A percentile compares a stretch with the other conserved stretches of the same genome.
These are phyloP conservation scores for Oryza rufipogon DNA, from an alignment of 176 grass and related monocot genomes.

Conservation along the genomic window DNA sequence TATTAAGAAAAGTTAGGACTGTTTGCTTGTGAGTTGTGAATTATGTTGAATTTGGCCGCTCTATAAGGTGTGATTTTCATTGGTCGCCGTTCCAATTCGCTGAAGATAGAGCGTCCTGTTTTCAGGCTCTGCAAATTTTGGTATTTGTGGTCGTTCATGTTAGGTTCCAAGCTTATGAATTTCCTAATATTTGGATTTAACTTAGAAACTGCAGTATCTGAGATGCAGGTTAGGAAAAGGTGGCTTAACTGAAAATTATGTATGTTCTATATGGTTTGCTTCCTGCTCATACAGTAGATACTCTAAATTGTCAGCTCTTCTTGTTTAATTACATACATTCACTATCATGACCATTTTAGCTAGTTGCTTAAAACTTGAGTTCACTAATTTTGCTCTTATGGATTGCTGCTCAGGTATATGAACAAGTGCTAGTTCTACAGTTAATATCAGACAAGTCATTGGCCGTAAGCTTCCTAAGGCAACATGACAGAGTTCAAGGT, in stretches of 20 bases:
- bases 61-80: neutral
- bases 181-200: neutral
- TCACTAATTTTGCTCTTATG: neutral
- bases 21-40: neutral
- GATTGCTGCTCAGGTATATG: conserved; percentile 39
- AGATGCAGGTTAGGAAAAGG: neutral
- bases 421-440: neutral
- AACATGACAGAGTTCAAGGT: conserved; percentile 72
- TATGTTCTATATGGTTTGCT: neutral
- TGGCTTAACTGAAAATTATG: neutral
- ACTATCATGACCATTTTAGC: neutral
- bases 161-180: conserved; percentile 5
- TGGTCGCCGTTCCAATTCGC: neutral
- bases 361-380: conserved; percentile 9
- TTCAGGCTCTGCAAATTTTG: neutral
- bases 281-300: neutral
- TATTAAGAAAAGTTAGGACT: neutral
- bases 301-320: neutral
- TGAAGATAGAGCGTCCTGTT: neutral
- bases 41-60: neutral
- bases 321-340: neutral
- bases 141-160: neutral
- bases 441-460: neutral
- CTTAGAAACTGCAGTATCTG: neutral
- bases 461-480: neutral